Evolutionary conservation across 169 alveolate species (phyloP).

Genomic region (Eimeria acervulina): DNA sequence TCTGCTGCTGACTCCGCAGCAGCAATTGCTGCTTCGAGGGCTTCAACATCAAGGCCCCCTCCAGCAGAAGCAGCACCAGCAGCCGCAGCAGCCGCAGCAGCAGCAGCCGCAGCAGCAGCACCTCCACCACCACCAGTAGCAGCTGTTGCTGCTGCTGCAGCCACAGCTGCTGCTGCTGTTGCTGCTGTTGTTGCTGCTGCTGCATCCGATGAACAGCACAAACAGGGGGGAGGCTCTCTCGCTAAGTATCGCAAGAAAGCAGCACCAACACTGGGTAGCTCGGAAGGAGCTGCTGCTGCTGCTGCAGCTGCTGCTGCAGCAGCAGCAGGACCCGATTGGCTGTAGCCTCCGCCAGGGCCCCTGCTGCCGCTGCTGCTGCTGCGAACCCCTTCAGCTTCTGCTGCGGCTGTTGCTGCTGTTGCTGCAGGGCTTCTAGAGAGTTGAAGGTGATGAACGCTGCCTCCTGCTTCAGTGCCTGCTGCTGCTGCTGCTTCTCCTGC

Average conservation of each 20-base stretch:
- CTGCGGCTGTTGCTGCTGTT: neutral
- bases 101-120: neutral
- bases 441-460: neutral
- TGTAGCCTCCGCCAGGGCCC: neutral
- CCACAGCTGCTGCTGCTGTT: too few species aligned
- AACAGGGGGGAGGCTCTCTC: neutral
- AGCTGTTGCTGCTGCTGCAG: neutral
- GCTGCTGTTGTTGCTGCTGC: neutral
- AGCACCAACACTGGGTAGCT: neutral
- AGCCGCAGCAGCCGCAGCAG: neutral
- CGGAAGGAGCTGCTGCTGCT: neutral
- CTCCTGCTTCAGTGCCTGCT: neutral
- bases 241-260: neutral
- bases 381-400: too few species aligned
- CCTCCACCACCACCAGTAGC: neutral
- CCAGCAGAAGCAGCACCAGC: neutral
- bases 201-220: neutral
- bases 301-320: constrained; percentile 1
- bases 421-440: neutral
- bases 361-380: neutral
- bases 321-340: neutral
- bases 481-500: neutral
- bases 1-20: constrained; percentile 30
- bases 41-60: neutral
- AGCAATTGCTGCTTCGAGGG: neutral